A percentile compares a stretch with the other conserved stretches of the same genome.
phyloP scores from a whole-genome alignment of 2,329 filamentous ascomycete species.

The Aureobasidium sp. region DNA sequence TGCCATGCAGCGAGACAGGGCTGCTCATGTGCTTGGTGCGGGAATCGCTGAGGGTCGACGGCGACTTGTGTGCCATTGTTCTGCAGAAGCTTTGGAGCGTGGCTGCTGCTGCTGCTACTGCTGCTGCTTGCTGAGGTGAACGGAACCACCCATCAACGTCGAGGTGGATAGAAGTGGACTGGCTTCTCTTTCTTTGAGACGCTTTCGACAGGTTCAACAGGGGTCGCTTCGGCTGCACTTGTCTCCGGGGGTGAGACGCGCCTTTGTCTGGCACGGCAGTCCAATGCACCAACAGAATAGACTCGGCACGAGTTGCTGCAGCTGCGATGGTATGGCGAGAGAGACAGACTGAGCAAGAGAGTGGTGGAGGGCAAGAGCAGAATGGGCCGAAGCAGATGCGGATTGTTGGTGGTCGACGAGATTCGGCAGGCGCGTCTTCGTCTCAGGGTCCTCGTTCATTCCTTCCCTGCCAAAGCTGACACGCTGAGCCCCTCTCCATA shows the following conservation, averaged over 20 bases:
- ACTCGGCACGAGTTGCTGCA: background rate
- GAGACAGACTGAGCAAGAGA: background rate
- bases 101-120: background rate
- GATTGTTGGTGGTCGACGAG: too few species aligned
- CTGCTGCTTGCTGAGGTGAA: background rate
- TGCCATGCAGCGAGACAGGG: slow-evolving; percentile 30
- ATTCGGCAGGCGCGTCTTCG: too few species aligned
- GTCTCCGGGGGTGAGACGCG: background rate
- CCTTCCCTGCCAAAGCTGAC: too few species aligned
- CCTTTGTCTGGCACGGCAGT: background rate
- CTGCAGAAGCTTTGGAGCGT: background rate
- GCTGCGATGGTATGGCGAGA: background rate
- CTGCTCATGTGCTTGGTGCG: slow-evolving; percentile 22
- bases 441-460: too few species aligned
- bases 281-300: background rate
- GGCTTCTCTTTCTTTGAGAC: background rate
- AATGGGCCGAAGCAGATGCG: too few species aligned
- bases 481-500: too few species aligned
- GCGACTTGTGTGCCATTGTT: slow-evolving; percentile 10
- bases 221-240: slow-evolving; percentile 2
- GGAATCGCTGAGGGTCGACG: background rate
- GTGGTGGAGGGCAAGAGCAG: too few species aligned
- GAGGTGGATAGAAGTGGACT: background rate
- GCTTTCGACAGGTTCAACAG: slow-evolving; percentile 11
- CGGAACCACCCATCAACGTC: slow-evolving; percentile 6